Percentiles rank a stretch among this genome's conserved stretches.
Evolutionary conservation across 2,329 filamentous ascomycete genomes (phyloP).

Genomic region (Fusarium tjaetaba): DNA sequence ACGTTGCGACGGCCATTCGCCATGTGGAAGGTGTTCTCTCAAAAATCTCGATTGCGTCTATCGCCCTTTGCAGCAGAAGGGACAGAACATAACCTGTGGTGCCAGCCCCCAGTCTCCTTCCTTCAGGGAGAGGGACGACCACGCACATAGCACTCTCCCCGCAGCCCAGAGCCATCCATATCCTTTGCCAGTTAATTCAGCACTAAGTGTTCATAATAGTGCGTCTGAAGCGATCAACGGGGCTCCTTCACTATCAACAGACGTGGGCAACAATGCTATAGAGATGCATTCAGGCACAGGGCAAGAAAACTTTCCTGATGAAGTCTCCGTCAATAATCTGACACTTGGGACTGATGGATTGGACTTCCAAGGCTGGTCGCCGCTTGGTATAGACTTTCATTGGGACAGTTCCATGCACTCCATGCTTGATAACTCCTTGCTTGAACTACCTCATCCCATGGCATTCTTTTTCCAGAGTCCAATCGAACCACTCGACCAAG

Average conservation of each 20-base stretch:
- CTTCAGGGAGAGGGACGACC: neutral
- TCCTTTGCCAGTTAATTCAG: neutral
- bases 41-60: neutral
- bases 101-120: neutral
- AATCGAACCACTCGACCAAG: neutral
- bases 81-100: neutral
- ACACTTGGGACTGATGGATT: neutral
- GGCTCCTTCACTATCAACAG: neutral
- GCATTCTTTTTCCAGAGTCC: neutral
- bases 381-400: neutral
- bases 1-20: neutral
- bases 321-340: neutral
- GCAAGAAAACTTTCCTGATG: neutral
- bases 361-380: neutral
- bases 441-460: neutral
- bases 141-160: no score
- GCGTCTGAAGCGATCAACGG: neutral
- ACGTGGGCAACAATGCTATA: neutral
- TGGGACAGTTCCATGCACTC: neutral
- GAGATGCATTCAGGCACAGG: neutral
- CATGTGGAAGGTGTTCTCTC: neutral
- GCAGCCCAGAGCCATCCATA: neutral
- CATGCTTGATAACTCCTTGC: neutral
- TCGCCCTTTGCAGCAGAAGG: neutral
- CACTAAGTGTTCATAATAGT: accelerated